Evolutionary conservation across 2,329 filamentous ascomycete genomes (phyloP), one percentile per base, ranked within the genome.

Genomic region (Exophiala calicioides): DNA sequence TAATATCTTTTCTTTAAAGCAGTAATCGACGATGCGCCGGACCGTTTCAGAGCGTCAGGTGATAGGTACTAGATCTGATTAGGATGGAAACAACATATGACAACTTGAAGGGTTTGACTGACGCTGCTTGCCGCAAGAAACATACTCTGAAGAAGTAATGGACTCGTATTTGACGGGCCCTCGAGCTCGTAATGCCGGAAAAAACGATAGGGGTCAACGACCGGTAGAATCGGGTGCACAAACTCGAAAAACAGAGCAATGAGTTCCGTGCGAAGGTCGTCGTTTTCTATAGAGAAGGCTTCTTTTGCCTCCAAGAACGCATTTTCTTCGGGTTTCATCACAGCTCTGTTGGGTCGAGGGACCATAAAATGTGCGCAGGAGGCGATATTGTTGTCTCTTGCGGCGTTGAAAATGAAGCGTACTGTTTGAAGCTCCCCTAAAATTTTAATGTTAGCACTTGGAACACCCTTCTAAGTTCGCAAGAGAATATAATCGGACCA

Each of bases 131-230:
- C 65, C 19, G 62, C 65, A 29, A 65, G 68, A 37, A 69, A 69
- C 16, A 70, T 60, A 44, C 65, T 67, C 66, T 68, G 70, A 7
- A 71, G 53, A 1, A 71, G 54, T n/a, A 70, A 30, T 10, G 38
- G 49, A 21, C 49, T 48, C 15, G 46, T 39, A 16, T 18, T 40
- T 3, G 16, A 23, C 18, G 31, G 16, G 5, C 34, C 39, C 20
- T 31, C 29, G 8, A 33, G 13, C 6, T 52, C 49, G 39, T 38
- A 48, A 3, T 30, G 38, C 21, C 46, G 38, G 19, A 34, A 29
- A 36, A 52, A 48, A 13, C 39, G 39, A 23, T 40, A 31, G 10
- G 40, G 38, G 24, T 48, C 39, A 10, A 48, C 10, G 19, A 52
- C 42, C 3, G 49, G 49, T 16, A 52, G 31, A 7, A 44, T 29